These are phyloP conservation scores for Xylariaceae sp. DNA, from an alignment of 2,329 filamentous ascomycete species.

Conservation along the genomic window DNA sequence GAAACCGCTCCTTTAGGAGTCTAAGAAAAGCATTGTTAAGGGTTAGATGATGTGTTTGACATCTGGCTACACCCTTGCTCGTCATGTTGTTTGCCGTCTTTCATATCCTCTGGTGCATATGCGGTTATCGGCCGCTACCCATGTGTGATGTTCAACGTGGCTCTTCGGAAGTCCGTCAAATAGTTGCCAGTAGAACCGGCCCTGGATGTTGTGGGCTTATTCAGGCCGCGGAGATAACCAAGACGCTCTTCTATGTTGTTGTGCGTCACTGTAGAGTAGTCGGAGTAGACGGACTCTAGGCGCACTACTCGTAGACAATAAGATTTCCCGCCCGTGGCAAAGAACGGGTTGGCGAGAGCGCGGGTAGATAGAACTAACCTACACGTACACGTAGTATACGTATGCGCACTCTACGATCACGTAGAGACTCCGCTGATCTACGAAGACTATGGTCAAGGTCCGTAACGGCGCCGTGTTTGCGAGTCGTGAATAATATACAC, in stretches of 20 bases:
- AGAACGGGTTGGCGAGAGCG: background rate
- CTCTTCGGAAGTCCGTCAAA: slow-evolving; percentile 31
- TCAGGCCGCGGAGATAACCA: slow-evolving; percentile 7
- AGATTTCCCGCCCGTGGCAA: background rate
- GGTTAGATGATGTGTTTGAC: background rate
- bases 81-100: slow-evolving; percentile 18
- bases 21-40: background rate
- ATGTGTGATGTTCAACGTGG: slow-evolving; percentile 13
- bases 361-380: background rate
- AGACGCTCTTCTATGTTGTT: background rate
- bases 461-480: slow-evolving; percentile 2
- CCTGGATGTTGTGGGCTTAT: slow-evolving; percentile 6
- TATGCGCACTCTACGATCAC: no score
- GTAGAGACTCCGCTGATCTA: slow-evolving; percentile 18
- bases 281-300: no score
- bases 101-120: slow-evolving; percentile 21
- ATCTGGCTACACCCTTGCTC: slow-evolving; percentile 16
- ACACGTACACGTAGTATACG: no score
- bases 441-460: slow-evolving; percentile 10
- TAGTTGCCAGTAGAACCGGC: slow-evolving; percentile 14
- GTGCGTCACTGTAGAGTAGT: background rate
- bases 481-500: slow-evolving; percentile 13
- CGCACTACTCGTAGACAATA: no score
- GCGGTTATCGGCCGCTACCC: slow-evolving; percentile 30
- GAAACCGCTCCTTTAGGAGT: background rate